A percentile compares a stretch with the other conserved stretches of the same genome.
phyloP scores from a whole-genome alignment of 441 rosid genomes.

The Arabidopsis lyrata region DNA sequence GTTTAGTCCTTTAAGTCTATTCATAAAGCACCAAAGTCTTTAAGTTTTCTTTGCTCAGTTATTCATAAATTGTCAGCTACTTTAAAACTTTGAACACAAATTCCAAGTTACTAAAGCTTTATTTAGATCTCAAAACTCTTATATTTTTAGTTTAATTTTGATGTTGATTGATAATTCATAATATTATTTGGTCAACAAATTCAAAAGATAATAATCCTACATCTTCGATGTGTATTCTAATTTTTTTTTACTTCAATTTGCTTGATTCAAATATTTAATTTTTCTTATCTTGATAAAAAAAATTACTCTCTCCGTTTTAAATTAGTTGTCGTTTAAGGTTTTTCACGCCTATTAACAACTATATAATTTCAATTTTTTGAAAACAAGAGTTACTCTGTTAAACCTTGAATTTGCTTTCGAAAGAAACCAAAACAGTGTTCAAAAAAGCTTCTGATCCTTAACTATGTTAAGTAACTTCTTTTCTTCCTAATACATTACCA shows the following conservation, averaged over 20 bases:
- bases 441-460: neutral
- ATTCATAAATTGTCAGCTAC: neutral
- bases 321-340: no score
- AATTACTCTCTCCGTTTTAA: no score
- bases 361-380: no score
- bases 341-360: no score
- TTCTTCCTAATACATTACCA: neutral
- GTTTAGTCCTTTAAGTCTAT: neutral
- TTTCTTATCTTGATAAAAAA: no score
- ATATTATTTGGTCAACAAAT: neutral
- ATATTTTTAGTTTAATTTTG: no score
- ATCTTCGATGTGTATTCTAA: no score
- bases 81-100: neutral
- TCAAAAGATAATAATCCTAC: no score
- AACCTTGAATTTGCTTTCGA: neutral
- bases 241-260: no score
- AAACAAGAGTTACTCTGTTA: neutral
- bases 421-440: no score
- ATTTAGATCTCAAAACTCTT: neutral
- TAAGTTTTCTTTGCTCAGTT: neutral
- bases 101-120: neutral
- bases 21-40: neutral
- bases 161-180: neutral
- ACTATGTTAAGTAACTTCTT: neutral
- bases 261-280: no score